Conservation (phyloP, 2,329 filamentous ascomycete genomes). For the Botryosphaeria dothidea region DNA sequence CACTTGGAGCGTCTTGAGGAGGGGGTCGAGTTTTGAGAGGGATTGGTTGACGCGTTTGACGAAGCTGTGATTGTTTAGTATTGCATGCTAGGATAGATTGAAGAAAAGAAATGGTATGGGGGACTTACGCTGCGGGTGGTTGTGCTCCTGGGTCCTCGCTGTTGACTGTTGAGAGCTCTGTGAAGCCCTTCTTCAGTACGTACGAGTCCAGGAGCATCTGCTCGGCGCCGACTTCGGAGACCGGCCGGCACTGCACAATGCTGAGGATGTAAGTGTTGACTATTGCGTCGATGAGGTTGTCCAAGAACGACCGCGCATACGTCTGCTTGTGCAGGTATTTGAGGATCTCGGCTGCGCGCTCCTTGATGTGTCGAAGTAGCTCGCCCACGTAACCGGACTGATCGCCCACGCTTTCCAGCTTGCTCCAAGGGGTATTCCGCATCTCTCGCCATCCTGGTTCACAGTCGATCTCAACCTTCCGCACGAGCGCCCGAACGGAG, state of each 20-base stretch:
- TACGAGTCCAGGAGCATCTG: slow-evolving; percentile 98
- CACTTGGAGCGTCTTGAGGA: slow-evolving; percentile 96
- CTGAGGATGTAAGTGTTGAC: slow-evolving; percentile 77
- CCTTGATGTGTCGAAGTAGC: slow-evolving; percentile 71
- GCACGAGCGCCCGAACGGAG: slow-evolving; percentile 79
- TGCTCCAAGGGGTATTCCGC: slow-evolving; percentile 93
- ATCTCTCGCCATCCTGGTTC: slow-evolving; percentile 95
- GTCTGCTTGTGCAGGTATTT: slow-evolving; percentile 82
- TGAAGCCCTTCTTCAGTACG: slow-evolving; percentile 77
- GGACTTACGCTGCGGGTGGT: slow-evolving; percentile 50
- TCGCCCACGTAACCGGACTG: slow-evolving; percentile 90
- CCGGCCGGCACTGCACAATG: slow-evolving; percentile 84
- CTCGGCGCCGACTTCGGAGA: slow-evolving; percentile 92
- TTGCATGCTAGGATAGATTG: slow-evolving; percentile 18
- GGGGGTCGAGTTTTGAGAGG: slow-evolving; percentile 84
- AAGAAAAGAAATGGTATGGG: slow-evolving; percentile 26
- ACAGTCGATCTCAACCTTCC: slow-evolving; percentile 77
- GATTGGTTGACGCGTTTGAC: slow-evolving; percentile 81
- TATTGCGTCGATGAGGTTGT: slow-evolving; percentile 90
- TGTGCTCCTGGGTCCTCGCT: slow-evolving; percentile 57
- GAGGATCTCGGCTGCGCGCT: slow-evolving; percentile 72
- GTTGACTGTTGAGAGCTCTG: slow-evolving; percentile 65
- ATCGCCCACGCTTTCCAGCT: slow-evolving; percentile 89
- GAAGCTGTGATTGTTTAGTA: slow-evolving; percentile 55
- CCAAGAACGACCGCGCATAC: slow-evolving; percentile 91